Base-by-base conservation (phyloP, 1,284 basidiomycete genomes). In the Cutaneotrichosporon cavernicola region DNA sequence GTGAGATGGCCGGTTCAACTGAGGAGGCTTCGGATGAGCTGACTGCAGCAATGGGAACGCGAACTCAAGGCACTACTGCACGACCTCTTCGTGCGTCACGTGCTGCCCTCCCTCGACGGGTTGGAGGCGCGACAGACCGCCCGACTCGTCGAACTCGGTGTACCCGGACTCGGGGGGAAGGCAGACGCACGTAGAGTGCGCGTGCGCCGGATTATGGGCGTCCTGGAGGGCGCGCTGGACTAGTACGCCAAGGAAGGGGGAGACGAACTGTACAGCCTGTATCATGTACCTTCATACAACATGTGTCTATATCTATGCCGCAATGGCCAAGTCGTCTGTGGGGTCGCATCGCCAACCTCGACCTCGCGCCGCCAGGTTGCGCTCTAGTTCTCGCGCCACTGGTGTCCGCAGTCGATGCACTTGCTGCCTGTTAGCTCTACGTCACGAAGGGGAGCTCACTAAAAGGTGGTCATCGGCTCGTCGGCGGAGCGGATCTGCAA, bases 381-480 rank as follows among this genome's bases (percentile, higher is more conserved):
- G 40, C 14, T 16, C 57, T 52, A 63, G 58, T 63, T 60, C 36
- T 81, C 80, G 71, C 80, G 65, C 80, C 80, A 81, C 70, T 80
- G 78, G 69, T 76, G 72, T 7, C 70, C 68, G 65, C 80, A 81
- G 3, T 73, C 71, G 50, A 73, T 73, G 66, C 80, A 81, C 70
- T 79, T 79, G 65, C 79, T 80, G 69, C 7, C 11, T 22, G 59
- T 56, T 31, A 60, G 58, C 56, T 31, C 14, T n/a, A n/a, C 11
- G 18, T 9, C 14, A 16, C 31, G 13, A 16, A 13, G 6, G 11
- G 4, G n/a, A 36, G 71, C 78, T 70, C 65, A 86, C 91, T 81
- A 84, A 91, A 94, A 97, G 0, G 91, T 97, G 9, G 94, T 97
- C 90, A 94, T 95, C 7, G 94, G 94, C 76, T 97, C 94, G 78